Evolutionary conservation across 1,284 basidiomycete genomes (phyloP), one percentile per base, ranked within the genome.

Genomic region (Puccinia polysora): DNA sequence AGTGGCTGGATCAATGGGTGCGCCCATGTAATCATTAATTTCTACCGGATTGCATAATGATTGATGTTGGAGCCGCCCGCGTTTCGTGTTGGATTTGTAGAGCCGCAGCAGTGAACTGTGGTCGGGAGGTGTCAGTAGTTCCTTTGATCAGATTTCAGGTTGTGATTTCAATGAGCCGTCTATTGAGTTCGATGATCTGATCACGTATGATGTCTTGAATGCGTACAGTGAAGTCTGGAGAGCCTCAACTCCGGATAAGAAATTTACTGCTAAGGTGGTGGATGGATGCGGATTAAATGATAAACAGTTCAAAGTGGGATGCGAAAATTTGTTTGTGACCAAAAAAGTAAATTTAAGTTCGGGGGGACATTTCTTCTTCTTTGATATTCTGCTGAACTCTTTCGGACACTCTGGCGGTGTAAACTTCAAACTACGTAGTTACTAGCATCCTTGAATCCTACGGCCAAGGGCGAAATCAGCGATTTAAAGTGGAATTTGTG

Each of bases 1-100:
- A 67, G 65, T 20, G 65, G 65, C 34, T 67, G 65, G 65, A 8
- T 67, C 4, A 55, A 25, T 43, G 52, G 36, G 65, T 67, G 38
- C 10, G 65, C 56, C 30, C 10, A n/a, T n/a, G n/a, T n/a, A n/a
- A n/a, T n/a, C n/a, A 45, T n/a, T 45, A 10, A n/a, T 10, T 45
- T 45, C n/a, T 45, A 10, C 43, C 45, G 3, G 12, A 47, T 49
- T 28, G 15, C n/a, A n/a, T n/a, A n/a, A n/a, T n/a, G n/a, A n/a
- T n/a, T n/a, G n/a, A n/a, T n/a, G n/a, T n/a, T n/a, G n/a, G n/a
- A n/a, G n/a, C n/a, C n/a, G n/a, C n/a, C n/a, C n/a, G n/a, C n/a
- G n/a, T n/a, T n/a, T n/a, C n/a, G n/a, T n/a, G n/a, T n/a, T n/a
- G n/a, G n/a, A 18, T 49, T 56, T n/a, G 14, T 20, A 58, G 56